Evolutionary conservation across 1,284 basidiomycete genomes (phyloP), one percentile per base, ranked within the genome.

Genomic region (Leccinum subrobustum): DNA sequence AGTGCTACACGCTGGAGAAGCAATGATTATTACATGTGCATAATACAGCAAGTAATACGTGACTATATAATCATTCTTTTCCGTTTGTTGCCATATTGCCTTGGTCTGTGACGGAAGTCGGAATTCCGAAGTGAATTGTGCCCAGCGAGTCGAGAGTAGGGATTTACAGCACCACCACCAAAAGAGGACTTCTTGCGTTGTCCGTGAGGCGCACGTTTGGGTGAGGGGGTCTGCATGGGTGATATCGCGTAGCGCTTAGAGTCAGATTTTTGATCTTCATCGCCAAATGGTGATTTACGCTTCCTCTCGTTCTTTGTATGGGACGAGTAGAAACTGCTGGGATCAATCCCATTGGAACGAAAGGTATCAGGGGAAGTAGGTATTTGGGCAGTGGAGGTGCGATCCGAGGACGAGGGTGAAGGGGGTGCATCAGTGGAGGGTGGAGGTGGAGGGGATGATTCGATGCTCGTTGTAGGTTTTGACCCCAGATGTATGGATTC

Each of bases 241-340:
- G 73, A 73, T 33, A 65, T 60, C 6, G 72, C 71, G 60, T 70
- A 73, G 6, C 67, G 62, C 54, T 65, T 68, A 20, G 65, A 27
- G 52, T 37, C 57, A 14, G 67, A 69, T 33, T 61, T 60, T 47
- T 44, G 58, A 52, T 70, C 68, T 50, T 73, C 71, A 14, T 75
- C 74, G 52, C 61, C 69, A 6, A 68, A 66, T 8, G 73, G 69
- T 16, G 75, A 75, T 65, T 82, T 83, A 39, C 78, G 79, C 70
- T 79, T 80, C 70, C 68, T 79, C 63, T 73, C 72, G 44, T 70
- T 75, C 27, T 59, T 62, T 52, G 60, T 23, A 50, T 39, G 52
- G 11, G 64, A 60, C 16, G 76, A 78, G 61, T 86, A 85, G 67
- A 86, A 86, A 60, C 69, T 81, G 35, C 68, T 71, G 23, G 82